Conservation (phyloP, 2,329 filamentous ascomycete species). For the Furcasterigmium furcatum region DNA sequence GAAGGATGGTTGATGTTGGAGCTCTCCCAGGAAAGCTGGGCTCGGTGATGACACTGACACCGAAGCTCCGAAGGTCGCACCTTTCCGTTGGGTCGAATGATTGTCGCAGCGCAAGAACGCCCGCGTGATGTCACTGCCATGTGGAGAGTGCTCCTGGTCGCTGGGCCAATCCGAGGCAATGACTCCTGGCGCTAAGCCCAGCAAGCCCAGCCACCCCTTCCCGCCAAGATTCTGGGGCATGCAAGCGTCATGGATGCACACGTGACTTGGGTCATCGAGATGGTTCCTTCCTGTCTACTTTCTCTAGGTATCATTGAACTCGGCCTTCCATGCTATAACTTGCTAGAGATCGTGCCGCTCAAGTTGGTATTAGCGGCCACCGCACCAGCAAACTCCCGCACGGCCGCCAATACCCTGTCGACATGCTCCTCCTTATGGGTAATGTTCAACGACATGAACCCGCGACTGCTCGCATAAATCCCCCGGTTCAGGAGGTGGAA, state of each 20-base stretch:
- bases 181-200: not conserved
- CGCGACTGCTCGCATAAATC: slow-evolving; percentile 10
- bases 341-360: not conserved
- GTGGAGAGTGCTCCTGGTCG: not conserved
- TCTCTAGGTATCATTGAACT: no score
- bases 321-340: no score
- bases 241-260: not conserved
- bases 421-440: slow-evolving; percentile 10
- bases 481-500: slow-evolving; percentile 8
- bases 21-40: not conserved
- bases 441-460: slow-evolving; percentile 10
- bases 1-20: not conserved
- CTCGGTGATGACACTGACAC: not conserved
- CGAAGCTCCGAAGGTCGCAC: not conserved
- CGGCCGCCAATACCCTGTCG: not conserved
- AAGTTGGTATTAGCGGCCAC: not conserved
- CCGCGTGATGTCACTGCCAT: not conserved
- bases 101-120: no score
- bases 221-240: not conserved
- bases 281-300: no score
- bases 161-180: not conserved
- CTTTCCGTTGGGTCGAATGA: no score
- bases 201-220: not conserved
- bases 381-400: not conserved
- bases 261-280: not conserved